Evolutionary conservation across 345 rosid species (phyloP), one percentile per base, ranked within the genome.

Genomic region (Eucalyptus microcorys): DNA sequence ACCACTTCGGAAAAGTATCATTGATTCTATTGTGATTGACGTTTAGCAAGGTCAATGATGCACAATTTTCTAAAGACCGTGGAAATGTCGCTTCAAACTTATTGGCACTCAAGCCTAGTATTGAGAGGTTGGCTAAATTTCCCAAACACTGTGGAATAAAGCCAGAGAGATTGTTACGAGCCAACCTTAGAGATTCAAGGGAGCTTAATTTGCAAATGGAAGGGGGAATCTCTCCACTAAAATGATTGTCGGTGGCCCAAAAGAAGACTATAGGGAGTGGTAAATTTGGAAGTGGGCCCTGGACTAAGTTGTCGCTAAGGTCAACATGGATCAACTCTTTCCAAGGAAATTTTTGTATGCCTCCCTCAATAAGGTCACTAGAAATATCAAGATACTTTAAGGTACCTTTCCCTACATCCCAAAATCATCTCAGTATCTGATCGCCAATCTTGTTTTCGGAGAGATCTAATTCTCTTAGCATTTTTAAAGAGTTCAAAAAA

Each of bases 1-100:
- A 55, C 89, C 90, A 91, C n/a, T 50, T 24, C 2, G 92, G 93
- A 50, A 91, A 92, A 14, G 66, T 85, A 88, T 88, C 90, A 7
- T 68, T 91, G 14, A 91, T 86, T n/a, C 37, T 26, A 86, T 92
- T 91, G 86, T 87, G 80, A 12, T 89, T 90, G 6, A 91, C 21
- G 71, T 90, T 59, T 4, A 92, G 85, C 19, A n/a, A 42, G 48
- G n/a, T 30, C 87, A 92, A 59, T 3, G 57, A 53, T 34, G 61
- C 68, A 49, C 93, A 90, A 22, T 90, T 85, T 17, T 49, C 59
- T 45, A 92, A 49, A 30, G 89, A 68, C 86, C 19, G 45, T 27
- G 91, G 91, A 12, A 90, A 6, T 48, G 50, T 14, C 14, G 91
- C 91, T 64, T 49, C 88, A 32, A 87, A 59, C 34, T 26, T 40